phyloP scores from a whole-genome alignment of 257 asterid species.

The Euphrasia confusa region DNA sequence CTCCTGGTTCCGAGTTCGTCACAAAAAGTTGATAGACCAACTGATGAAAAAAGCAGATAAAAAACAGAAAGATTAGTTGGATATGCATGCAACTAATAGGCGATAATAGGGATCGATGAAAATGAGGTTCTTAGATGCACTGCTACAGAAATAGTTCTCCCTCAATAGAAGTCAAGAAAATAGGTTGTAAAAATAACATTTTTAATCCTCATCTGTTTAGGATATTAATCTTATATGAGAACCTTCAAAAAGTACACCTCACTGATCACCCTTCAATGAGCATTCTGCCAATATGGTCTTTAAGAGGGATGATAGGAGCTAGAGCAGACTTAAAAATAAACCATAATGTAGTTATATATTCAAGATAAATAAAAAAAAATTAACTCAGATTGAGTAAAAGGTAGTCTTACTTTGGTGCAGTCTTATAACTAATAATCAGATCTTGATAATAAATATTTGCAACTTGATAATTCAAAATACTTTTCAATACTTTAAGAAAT shows the following conservation, averaged over 20 bases:
- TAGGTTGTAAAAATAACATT: neutral
- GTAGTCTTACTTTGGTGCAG: constrained; percentile 8
- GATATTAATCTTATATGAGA: constrained; percentile 10
- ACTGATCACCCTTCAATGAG: constrained; percentile 10
- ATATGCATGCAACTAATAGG: constrained; percentile 18
- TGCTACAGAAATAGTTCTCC: neutral
- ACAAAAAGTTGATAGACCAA: constrained; percentile 90
- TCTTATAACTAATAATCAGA: constrained; percentile 2
- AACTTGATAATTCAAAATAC: constrained; percentile 8
- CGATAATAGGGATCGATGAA: constrained; percentile 15
- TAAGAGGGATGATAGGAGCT: constrained; percentile 19
- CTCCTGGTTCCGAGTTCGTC: constrained; percentile 70
- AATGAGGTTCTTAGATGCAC: constrained; percentile 14
- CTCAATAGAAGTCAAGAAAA: neutral
- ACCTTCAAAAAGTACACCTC: constrained; percentile 8
- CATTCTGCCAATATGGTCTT: neutral
- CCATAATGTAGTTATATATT: neutral
- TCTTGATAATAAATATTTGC: constrained; percentile 2
- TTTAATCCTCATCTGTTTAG: constrained; percentile 17
- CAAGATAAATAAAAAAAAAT: constrained; percentile 10
- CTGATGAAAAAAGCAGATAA: constrained; percentile 38
- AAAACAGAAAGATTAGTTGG: constrained; percentile 25
- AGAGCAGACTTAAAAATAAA: constrained; percentile 4
- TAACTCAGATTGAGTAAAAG: neutral
- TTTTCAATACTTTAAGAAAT: neutral